Conservation (phyloP, 202 grass and related monocot genomes). For the Musa balbisiana region DNA sequence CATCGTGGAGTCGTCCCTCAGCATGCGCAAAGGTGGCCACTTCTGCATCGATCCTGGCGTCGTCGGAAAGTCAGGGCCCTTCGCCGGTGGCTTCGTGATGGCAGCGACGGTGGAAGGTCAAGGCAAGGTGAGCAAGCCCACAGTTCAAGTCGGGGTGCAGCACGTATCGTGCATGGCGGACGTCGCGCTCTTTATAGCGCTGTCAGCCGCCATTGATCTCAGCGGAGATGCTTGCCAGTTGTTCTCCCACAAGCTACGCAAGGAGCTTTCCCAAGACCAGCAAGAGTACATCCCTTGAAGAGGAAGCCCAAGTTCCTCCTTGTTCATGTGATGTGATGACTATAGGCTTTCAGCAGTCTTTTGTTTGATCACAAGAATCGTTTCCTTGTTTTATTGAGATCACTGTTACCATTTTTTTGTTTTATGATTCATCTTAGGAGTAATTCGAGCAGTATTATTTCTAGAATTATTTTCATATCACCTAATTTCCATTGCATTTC, state of each 20-base stretch:
- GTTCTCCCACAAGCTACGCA: conserved; percentile 5
- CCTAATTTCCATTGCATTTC: too few species aligned
- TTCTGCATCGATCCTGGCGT: conserved; percentile 57
- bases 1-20: conserved; percentile 61
- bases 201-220: conserved; percentile 3
- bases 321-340: background rate
- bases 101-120: background rate
- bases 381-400: too few species aligned
- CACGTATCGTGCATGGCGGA: conserved; percentile 12
- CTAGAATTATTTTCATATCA: too few species aligned
- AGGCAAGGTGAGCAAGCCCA: background rate
- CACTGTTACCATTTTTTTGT: too few species aligned
- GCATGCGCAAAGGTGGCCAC: conserved; percentile 58
- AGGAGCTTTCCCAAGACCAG: background rate
- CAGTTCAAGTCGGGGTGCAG: conserved; percentile 5
- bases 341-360: background rate
- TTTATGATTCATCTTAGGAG: too few species aligned
- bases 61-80: background rate
- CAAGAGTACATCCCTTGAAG: background rate
- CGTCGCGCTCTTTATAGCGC: conserved; percentile 2
- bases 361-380: background rate
- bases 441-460: too few species aligned
- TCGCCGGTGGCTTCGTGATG: conserved; percentile 5
- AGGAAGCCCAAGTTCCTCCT: background rate
- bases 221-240: conserved; percentile 10